phyloP scores from a whole-genome alignment of 257 asterid species.

The Orobanche coerulescens region DNA sequence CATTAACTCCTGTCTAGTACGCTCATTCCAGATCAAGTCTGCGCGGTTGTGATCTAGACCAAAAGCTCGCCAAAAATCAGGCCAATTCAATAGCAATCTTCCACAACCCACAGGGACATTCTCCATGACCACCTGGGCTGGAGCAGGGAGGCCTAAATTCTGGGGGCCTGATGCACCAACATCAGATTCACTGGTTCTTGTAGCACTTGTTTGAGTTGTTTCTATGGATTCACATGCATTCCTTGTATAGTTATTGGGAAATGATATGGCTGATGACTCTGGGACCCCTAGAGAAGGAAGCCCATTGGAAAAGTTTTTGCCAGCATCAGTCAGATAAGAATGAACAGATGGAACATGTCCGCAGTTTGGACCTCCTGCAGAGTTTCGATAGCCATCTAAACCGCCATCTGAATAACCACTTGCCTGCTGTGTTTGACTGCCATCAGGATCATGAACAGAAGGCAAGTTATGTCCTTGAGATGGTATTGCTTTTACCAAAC shows the following conservation, averaged over 20 bases:
- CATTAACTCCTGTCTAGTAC: slow-evolving; percentile 89
- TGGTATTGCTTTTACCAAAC: slow-evolving; percentile 52
- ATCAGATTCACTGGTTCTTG: slow-evolving; percentile 36
- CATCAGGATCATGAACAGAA: slow-evolving; percentile 45
- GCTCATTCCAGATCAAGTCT: slow-evolving; percentile 98
- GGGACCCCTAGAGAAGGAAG: slow-evolving; percentile 32
- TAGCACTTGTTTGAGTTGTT: slow-evolving; percentile 44
- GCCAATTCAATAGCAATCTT: slow-evolving; percentile 90
- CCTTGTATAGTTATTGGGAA: slow-evolving; percentile 36
- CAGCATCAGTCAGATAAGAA: slow-evolving; percentile 32
- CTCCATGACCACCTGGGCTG: slow-evolving; percentile 93
- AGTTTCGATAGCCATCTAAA: slow-evolving; percentile 43
- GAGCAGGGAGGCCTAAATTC: slow-evolving; percentile 63
- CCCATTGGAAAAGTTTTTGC: slow-evolving; percentile 38
- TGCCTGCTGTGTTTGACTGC: slow-evolving; percentile 34
- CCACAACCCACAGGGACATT: slow-evolving; percentile 93
- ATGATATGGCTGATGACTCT: slow-evolving; percentile 32
- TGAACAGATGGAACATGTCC: slow-evolving; percentile 37
- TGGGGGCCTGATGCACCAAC: slow-evolving; percentile 42
- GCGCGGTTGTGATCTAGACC: slow-evolving; percentile 96
- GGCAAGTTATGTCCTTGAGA: slow-evolving; percentile 48
- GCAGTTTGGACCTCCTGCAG: slow-evolving; percentile 36
- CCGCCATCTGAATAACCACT: slow-evolving; percentile 35
- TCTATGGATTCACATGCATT: slow-evolving; percentile 36
- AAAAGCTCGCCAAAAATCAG: slow-evolving; percentile 95